Conservation (phyloP, 495 filamentous ascomycete species). For the Tuber magnatum region DNA sequence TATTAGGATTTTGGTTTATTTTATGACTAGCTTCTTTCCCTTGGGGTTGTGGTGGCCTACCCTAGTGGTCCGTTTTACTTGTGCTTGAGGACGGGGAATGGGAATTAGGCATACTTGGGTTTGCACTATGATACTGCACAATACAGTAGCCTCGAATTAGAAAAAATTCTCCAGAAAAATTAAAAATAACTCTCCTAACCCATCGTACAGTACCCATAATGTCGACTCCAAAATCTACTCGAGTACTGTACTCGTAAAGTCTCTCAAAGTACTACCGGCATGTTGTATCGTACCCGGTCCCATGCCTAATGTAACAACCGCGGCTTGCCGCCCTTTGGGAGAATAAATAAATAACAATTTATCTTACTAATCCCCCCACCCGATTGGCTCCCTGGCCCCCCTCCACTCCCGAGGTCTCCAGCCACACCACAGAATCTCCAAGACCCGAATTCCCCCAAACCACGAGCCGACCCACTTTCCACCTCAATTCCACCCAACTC, state of each 20-base stretch:
- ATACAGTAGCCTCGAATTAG: neutral
- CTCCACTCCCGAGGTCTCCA: neutral
- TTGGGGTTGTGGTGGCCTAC: neutral
- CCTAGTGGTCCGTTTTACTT: neutral
- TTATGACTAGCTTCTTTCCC: neutral
- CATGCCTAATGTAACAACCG: neutral
- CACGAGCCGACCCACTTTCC: neutral
- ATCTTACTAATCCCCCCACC: neutral
- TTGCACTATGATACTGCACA: neutral
- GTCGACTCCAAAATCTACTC: neutral
- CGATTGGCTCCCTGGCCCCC: constrained; percentile 1
- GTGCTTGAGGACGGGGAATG: neutral
- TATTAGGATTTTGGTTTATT: neutral
- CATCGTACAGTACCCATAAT: no score
- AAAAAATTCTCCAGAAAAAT: neutral
- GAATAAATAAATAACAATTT: neutral
- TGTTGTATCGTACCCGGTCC: neutral
- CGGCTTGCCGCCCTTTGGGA: neutral
- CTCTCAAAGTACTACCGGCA: neutral
- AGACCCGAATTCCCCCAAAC: neutral
- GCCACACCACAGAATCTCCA: neutral
- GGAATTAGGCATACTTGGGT: neutral
- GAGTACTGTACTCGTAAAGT: no score
- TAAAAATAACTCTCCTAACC: neutral
- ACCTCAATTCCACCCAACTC: neutral